phyloP scores from a whole-genome alignment of 2,329 filamentous ascomycete genomes.

The Epichloe sibirici region DNA sequence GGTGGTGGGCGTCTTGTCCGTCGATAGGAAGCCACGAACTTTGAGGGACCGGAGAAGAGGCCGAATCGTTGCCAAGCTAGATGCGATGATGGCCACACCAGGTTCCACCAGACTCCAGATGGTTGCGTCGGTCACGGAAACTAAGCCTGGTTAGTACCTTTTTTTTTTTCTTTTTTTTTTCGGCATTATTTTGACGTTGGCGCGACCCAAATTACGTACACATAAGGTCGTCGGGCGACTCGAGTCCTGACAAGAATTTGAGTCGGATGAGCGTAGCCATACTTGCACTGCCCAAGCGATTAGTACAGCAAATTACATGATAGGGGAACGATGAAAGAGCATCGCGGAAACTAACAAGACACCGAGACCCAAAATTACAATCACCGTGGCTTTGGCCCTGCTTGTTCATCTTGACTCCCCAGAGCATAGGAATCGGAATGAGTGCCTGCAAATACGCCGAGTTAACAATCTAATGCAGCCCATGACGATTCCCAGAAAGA shows the following conservation, averaged over 20 bases:
- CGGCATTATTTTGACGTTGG: background rate
- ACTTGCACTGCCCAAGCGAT: constrained; percentile 28
- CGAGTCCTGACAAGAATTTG: constrained; percentile 33
- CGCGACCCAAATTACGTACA: constrained; percentile 23
- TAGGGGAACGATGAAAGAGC: constrained; percentile 4
- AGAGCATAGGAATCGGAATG: constrained; percentile 41
- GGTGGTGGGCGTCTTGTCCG: constrained; percentile 22
- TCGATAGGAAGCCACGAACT: constrained; percentile 34
- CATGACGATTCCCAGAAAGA: background rate
- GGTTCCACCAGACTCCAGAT: constrained; percentile 47
- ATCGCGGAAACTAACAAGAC: constrained; percentile 24
- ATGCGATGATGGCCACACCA: constrained; percentile 41
- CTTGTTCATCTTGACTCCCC: constrained; percentile 39
- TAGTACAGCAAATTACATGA: constrained; percentile 7
- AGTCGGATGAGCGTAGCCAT: constrained; percentile 41
- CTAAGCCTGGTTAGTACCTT: constrained; percentile 18
- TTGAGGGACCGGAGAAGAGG: constrained; percentile 38
- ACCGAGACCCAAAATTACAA: constrained; percentile 35
- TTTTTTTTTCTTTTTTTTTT: background rate
- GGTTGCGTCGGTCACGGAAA: constrained; percentile 37
- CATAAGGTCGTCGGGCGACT: constrained; percentile 32
- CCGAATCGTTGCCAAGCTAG: constrained; percentile 41
- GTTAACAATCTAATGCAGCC: background rate
- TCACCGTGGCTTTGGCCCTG: constrained; percentile 40
- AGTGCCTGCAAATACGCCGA: constrained; percentile 25